A percentile compares a stretch with the other conserved stretches of the same genome.
phyloP scores from a whole-genome alignment of 805 yeast species.

The Danielia oregonensis region DNA sequence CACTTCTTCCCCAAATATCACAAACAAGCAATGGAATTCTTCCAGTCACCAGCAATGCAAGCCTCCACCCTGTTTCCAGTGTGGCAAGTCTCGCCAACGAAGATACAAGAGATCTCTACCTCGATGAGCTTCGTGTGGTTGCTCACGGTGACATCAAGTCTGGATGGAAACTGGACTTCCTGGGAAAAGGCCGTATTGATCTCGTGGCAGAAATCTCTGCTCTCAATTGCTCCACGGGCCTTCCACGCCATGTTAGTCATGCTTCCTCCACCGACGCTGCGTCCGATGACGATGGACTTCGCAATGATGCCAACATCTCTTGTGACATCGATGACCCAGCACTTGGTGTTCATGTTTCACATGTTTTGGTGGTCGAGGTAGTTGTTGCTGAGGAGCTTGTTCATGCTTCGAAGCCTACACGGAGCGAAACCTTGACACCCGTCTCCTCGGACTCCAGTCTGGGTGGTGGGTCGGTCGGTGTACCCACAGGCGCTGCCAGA shows the following conservation, averaged over 20 bases:
- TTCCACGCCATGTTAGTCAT: constrained; percentile 39
- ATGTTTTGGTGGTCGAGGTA: constrained; percentile 76
- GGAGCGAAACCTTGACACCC: constrained; percentile 22
- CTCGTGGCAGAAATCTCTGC: constrained; percentile 68
- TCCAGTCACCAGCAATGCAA: too few species aligned
- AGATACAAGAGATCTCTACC: constrained; percentile 33
- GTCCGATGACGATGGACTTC: constrained; percentile 26
- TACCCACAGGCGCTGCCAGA: constrained; percentile 93
- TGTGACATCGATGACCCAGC: constrained; percentile 83
- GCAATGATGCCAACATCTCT: constrained; percentile 51
- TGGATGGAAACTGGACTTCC: constrained; percentile 95
- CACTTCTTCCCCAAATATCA: too few species aligned
- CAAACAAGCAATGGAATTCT: not conserved
- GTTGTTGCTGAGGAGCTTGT: constrained; percentile 90
- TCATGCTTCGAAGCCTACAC: constrained; percentile 25
- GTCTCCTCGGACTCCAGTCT: constrained; percentile 9
- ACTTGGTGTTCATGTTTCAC: constrained; percentile 72
- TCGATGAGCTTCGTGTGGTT: constrained; percentile 72
- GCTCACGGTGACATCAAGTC: constrained; percentile 76
- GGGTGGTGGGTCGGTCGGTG: constrained; percentile 39
- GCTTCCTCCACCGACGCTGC: constrained; percentile 37
- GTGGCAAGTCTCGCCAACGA: constrained; percentile 3
- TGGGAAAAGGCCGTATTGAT: constrained; percentile 75
- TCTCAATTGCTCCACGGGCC: constrained; percentile 53
- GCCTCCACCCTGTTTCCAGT: not conserved